phyloP scores from a whole-genome alignment of 1,284 basidiomycete genomes.

The Ustilago crameri region DNA sequence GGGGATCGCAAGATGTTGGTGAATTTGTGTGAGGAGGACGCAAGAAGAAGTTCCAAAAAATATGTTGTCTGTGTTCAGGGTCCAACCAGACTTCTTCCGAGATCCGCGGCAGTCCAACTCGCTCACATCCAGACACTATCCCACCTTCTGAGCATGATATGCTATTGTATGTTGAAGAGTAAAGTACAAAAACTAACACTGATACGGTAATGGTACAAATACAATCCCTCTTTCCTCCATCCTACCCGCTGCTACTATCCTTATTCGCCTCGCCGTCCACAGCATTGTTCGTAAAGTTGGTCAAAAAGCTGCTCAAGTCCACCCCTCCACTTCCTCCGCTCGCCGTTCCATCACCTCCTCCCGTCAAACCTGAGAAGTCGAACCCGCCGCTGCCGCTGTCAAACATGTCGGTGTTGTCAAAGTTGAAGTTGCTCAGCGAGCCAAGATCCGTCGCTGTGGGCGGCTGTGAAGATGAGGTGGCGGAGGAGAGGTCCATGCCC shows the following conservation, averaged over 20 bases:
- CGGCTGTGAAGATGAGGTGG: not conserved
- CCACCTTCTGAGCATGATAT: too few relatives aligned
- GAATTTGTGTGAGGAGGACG: not conserved
- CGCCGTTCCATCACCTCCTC: conserved; percentile 63
- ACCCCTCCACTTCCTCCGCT: conserved; percentile 65
- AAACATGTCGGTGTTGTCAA: conserved; percentile 26
- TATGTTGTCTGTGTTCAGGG: too few relatives aligned
- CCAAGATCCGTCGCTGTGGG: conserved; percentile 10
- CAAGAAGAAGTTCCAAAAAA: too few relatives aligned
- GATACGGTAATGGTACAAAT: conserved; percentile 28
- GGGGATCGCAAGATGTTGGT: not conserved
- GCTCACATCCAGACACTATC: too few relatives aligned
- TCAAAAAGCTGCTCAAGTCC: conserved; percentile 63
- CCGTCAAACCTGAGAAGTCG: conserved; percentile 35
- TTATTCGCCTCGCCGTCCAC: conserved; percentile 52
- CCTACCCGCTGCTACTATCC: not conserved
- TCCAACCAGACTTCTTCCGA: conserved; percentile 1
- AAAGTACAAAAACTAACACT: not conserved
- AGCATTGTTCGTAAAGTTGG: conserved; percentile 55
- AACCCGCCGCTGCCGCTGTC: conserved; percentile 21
- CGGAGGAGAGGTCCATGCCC: conserved; percentile 36
- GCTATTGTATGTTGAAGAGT: too few relatives aligned
- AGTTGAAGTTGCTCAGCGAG: conserved; percentile 23
- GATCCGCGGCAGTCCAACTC: too few relatives aligned
- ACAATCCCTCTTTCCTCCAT: conserved; percentile 39